Base-by-base conservation (phyloP, 805 yeast genomes). In the Candida boleticola region DNA sequence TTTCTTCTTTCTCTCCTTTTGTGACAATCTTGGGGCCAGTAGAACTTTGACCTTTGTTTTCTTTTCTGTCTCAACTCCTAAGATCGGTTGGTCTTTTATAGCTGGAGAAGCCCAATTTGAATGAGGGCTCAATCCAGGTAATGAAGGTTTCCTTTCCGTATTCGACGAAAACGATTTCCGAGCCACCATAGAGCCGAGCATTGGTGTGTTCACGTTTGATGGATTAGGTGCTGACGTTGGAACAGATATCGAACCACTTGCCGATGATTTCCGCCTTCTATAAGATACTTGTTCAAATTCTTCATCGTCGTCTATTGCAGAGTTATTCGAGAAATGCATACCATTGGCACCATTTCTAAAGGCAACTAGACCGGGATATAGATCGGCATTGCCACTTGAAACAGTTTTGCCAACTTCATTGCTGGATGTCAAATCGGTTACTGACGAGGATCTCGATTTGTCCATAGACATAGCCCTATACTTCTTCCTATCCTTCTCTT, bases 1-100 rank as follows among this genome's bases (percentile, higher is more conserved):
- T 48, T 68, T 49, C 44, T 65, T 71, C 53, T 74, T 77, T 31
- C 86, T 58, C 48, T 80, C 85, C 51, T 79, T 79, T 48, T 83
- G 87, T 1, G 87, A 80, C 13, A 77, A 51, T 46, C 75, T 74
- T 25, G 61, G 55, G 17, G 65, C 58, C 0, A 74, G 66, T 1
- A 63, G 63, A 17, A 72, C 52, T 40, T 60, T 62, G 2, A 62
- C 53, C 30, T 63, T 70, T 5, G 46, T 40, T 7, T 43, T 37
- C 22, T 52, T 48, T 16, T 52, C 42, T 5, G 38, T 13, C 2
- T 29, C 23, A 17, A 27, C 42, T 11, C 27, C 27, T 13, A 46
- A 36, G 16, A 42, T 22, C n/a, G 49, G 48, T 20, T 45, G 49
- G 16, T 13, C 39, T 36, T 19, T 30, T 14, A 41, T 45, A 5